A percentile compares a stretch with the other conserved stretches of the same genome.
Conservation (phyloP, 2,329 filamentous ascomycete genomes). For the Gaeumannomyces sp. region DNA sequence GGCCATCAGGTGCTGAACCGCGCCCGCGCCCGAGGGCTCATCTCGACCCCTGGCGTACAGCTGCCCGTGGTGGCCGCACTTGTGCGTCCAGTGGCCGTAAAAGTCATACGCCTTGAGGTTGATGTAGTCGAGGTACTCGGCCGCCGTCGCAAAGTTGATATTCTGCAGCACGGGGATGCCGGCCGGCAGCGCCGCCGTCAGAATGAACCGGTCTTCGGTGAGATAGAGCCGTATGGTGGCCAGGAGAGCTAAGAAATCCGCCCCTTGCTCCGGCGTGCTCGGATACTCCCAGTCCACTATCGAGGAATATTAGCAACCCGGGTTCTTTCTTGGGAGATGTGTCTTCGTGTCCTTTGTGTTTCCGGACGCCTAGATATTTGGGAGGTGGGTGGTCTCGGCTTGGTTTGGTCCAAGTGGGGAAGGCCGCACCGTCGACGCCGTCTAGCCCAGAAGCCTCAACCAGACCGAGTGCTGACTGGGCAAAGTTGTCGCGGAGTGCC, state of each 20-base stretch:
- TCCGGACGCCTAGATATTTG: not conserved
- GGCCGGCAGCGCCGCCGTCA: constrained; percentile 68
- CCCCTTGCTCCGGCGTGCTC: constrained; percentile 56
- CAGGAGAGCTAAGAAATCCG: constrained; percentile 64
- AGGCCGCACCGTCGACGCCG: constrained; percentile 66
- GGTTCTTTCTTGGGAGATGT: constrained; percentile 5
- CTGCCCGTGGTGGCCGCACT: constrained; percentile 69
- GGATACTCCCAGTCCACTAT: constrained; percentile 80
- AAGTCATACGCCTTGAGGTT: constrained; percentile 82
- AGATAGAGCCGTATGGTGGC: constrained; percentile 59
- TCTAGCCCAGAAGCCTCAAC: constrained; percentile 67
- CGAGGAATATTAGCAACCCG: constrained; percentile 12
- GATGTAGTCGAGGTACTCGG: constrained; percentile 64
- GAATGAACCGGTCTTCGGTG: constrained; percentile 60
- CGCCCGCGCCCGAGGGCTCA: constrained; percentile 59
- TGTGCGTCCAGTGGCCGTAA: constrained; percentile 61
- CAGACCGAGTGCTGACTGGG: constrained; percentile 56
- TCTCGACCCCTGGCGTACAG: constrained; percentile 57
- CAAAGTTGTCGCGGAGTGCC: constrained; percentile 61
- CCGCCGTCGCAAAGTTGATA: constrained; percentile 59
- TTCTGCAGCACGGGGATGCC: constrained; percentile 58
- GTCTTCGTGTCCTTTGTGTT: not conserved
- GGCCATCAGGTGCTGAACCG: constrained; percentile 58
- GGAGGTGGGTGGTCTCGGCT: not conserved
- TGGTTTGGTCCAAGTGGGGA: not conserved